Evolutionary conservation across 1,284 basidiomycete species (phyloP), one percentile per base, ranked within the genome.

Genomic region (Cryptococcus hybrid): DNA sequence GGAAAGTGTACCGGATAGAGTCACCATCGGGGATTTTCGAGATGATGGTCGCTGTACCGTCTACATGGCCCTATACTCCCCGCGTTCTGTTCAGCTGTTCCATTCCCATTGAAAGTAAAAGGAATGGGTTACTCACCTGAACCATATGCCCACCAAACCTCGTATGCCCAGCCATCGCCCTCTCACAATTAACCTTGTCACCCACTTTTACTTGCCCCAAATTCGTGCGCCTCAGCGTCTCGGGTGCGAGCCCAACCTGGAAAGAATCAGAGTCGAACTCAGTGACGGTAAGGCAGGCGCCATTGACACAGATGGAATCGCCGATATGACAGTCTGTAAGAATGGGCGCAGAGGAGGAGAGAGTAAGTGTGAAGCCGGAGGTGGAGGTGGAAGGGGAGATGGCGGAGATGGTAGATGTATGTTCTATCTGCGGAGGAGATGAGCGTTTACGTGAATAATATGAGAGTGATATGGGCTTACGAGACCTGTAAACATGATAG

Each of bases 91-190:
- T 42, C 12, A 12, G 15, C 40, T 15, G 3, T 12, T 42, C 37
- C 11, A 37, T 36, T 9, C 36, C 39, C 44, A 56, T 9, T 50
- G 12, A 2, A 12, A 34, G 34, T 35, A 24, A 7, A 24, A 18
- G 40, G 36, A 18, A 51, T 34, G 51, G 43, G 12, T 36, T 9
- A 66, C 82, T 57, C 65, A 90, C 92, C 84, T 98, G 95, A 5
- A 99, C 96, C 74, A 97, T 94, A 75, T 99, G 95, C 5, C 95
- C 95, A 35, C 95, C 95, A 70, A 99, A 97, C 47, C 95, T 83
- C 8, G 86, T 87, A 78, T 95, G 89, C 1, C 88, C 87, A 12
- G 86, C 86, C 92, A 99, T 94, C 2, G 95, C 95, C 49, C 95
- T 85, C 80, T 99, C 95, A 52, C 95, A 84, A 78, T 99, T 98